Base-by-base conservation (phyloP, 139 green algal species). In the Microglena sp. region DNA sequence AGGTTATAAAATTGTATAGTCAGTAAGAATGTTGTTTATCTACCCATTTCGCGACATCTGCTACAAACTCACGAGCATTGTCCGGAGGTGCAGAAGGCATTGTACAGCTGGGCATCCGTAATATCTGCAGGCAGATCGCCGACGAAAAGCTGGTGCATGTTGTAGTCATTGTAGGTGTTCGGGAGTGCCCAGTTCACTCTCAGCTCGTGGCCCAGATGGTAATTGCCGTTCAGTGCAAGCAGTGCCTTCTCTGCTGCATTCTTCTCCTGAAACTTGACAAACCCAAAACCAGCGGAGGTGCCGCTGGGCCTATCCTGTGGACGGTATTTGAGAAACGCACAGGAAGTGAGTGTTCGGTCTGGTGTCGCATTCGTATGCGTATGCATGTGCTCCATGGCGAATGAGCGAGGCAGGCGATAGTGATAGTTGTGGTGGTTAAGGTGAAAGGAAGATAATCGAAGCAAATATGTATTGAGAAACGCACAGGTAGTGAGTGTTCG, bases 171-270 rank as follows among this genome's bases (percentile, higher is more conserved):
- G 62, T 87, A 71, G 70, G 84, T 77, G 65, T 84, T 86, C 43
- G 84, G 76, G 18, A 88, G 86, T 0, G 85, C 85, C 85, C 85
- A 92, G 69, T 92, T 92, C 15, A 92, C 68, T 21, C 82, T 72
- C 40, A 87, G 46, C 58, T 89, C 77, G 58, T 86, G 72, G 2
- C 76, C 80, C 45, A 79, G 86, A n/a, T 88, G 63, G 4, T 78
- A 55, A n/a, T 75, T 71, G n/a, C 62, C 59, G n/a, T 73, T 56
- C 24, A 46, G 54, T n/a, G n/a, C 53, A 62, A 68, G 77, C 60
- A 70, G 62, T 27, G 63, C 67, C 15, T 58, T 28, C 33, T 71
- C 45, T n/a, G 64, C 50, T 7, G 21, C 50, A 2, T 69, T 55
- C 34, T 64, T 67, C 55, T 82, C 73, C n/a, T 57, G 30, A 33